Evolutionary conservation across 1,284 basidiomycete species (phyloP), one percentile per base, ranked within the genome.

Genomic region (Abortiporus biennis): DNA sequence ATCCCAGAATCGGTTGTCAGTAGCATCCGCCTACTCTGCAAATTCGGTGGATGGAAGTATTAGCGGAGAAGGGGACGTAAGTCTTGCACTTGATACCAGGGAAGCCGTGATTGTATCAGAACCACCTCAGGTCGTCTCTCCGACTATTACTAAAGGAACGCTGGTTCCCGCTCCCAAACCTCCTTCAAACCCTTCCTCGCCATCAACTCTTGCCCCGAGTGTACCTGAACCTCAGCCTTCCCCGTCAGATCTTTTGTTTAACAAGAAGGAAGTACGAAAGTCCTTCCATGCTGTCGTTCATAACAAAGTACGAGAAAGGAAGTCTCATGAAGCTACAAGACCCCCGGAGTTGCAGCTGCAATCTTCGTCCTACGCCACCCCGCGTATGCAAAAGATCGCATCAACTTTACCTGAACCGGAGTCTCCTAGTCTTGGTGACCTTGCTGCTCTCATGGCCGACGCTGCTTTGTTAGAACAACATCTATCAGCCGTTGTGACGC

Each of bases 261-360:
- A 54, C 12, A 53, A 49, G 2, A 47, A 53, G 37, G 43, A 51
- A 3, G 47, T 45, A 0, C 52, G 46, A 13, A 49, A 44, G 27
- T 51, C 57, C 19, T 62, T 59, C 52, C 52, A 44, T 31, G 57
- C 58, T 2, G 56, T 61, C 15, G 60, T 61, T n/a, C 58, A 62
- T 38, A 45, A 50, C 36, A 62, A 58, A 42, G 54, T 58, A 2
- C 41, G 52, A 2, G 51, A 56, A 27, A 38, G 38, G 4, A 39
- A 43, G 4, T 23, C 44, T 2, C 49, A 49, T 19, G 45, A 47
- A 31, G 21, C 32, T 4, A 38, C 36, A 9, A 8, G 36, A 6
- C 22, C 27, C 8, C 38, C 37, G 20, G 30, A 20, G 25, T 6
- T 22, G 13, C 8, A 24, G 37, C 49, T 45, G 22, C 42, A 44